These are phyloP conservation scores for Hericium coralloides DNA, from an alignment of 768 basidiomycete species.

Conservation along the genomic window DNA sequence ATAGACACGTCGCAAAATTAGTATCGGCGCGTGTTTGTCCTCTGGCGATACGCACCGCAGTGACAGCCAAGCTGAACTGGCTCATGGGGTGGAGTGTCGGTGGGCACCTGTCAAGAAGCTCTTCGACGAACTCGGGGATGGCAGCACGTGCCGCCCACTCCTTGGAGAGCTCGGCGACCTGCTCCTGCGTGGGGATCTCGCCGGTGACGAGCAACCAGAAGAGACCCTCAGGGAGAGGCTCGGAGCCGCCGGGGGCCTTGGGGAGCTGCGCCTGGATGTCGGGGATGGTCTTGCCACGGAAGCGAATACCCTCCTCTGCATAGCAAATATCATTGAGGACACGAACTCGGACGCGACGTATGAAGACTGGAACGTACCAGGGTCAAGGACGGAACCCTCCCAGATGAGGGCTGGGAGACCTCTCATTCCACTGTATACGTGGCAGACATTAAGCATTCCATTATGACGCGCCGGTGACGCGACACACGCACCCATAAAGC, in stretches of 20 bases:
- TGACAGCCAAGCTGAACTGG: slow-evolving; percentile 94
- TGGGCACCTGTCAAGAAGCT: slow-evolving; percentile 88
- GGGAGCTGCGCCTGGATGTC: slow-evolving; percentile 83
- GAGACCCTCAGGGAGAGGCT: slow-evolving; percentile 88
- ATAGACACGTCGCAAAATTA: neutral
- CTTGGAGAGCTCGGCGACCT: slow-evolving; percentile 75
- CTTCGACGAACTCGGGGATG: slow-evolving; percentile 93
- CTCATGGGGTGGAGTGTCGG: slow-evolving; percentile 97
- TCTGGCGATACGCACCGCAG: slow-evolving; percentile 46
- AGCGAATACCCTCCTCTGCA: slow-evolving; percentile 92
- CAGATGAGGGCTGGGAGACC: slow-evolving; percentile 92
- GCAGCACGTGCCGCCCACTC: slow-evolving; percentile 94
- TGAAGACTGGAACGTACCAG: slow-evolving; percentile 40
- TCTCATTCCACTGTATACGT: slow-evolving; percentile 61
- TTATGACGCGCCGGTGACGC: neutral
- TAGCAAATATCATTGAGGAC: slow-evolving; percentile 6
- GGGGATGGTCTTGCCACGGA: slow-evolving; percentile 93
- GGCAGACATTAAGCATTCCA: slow-evolving; percentile 6
- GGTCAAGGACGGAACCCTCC: slow-evolving; percentile 96
- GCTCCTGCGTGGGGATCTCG: slow-evolving; percentile 86
- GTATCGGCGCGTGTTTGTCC: neutral
- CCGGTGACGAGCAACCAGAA: slow-evolving; percentile 97
- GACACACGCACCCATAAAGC: slow-evolving; percentile 62
- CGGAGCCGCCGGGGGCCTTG: slow-evolving; percentile 79
- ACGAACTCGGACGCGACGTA: neutral